Evolutionary conservation across 306 rosid species (phyloP).

Genomic region (Sicyos baderoa): DNA sequence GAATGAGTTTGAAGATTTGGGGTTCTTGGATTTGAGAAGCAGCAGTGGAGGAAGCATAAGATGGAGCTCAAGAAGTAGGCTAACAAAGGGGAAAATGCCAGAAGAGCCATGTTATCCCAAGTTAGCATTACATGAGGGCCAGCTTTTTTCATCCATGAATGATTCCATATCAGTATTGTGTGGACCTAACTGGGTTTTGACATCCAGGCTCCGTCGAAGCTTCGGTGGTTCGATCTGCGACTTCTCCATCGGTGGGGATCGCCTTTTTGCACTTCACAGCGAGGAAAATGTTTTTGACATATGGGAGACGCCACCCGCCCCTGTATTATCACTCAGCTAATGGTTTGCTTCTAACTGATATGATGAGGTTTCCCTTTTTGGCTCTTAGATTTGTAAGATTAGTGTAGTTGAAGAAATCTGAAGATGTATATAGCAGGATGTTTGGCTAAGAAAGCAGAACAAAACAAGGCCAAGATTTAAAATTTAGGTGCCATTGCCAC

Average conservation of each 20-base stretch:
- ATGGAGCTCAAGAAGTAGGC: slow-evolving; percentile 90
- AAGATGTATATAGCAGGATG: slow-evolving; percentile 10
- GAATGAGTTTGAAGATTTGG: slow-evolving; percentile 85
- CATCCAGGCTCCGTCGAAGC: slow-evolving; percentile 72
- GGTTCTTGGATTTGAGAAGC: slow-evolving; percentile 76
- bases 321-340: slow-evolving; percentile 34
- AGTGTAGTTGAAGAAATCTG: too few species aligned
- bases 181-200: slow-evolving; percentile 85
- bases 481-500: background rate
- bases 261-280: slow-evolving; percentile 85
- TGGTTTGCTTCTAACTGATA: background rate
- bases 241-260: slow-evolving; percentile 86
- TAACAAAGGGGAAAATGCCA: slow-evolving; percentile 75
- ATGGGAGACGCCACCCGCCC: slow-evolving; percentile 87
- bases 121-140: slow-evolving; percentile 76
- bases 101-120: slow-evolving; percentile 93
- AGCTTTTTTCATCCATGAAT: slow-evolving; percentile 88
- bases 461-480: background rate
- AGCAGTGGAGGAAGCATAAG: slow-evolving; percentile 49
- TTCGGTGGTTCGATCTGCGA: slow-evolving; percentile 89
- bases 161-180: slow-evolving; percentile 83
- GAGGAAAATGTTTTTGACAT: slow-evolving; percentile 92
- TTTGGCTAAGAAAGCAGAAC: background rate
- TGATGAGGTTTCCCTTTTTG: background rate
- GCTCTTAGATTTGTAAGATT: slow-evolving; percentile 5